phyloP scores from a whole-genome alignment of 2,329 filamentous ascomycete genomes.

The Colletotrichum scovillei region DNA sequence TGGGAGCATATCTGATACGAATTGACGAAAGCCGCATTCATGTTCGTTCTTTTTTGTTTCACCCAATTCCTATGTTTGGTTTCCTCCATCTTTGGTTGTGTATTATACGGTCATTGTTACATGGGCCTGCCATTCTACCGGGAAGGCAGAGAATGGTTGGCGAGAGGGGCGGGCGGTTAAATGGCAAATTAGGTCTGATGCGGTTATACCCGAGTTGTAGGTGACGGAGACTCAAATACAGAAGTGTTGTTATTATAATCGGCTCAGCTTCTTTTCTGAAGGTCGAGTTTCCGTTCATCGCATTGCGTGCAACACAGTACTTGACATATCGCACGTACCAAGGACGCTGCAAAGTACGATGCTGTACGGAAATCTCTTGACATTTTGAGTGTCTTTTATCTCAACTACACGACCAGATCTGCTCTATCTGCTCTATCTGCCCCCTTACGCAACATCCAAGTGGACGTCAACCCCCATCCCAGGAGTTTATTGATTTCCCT shows the following conservation, averaged over 20 bases:
- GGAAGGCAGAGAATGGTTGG: background rate
- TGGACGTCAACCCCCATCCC: background rate
- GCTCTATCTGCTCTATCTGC: background rate
- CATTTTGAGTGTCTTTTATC: background rate
- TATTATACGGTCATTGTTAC: background rate
- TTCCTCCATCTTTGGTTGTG: background rate
- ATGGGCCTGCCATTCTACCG: background rate
- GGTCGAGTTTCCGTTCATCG: background rate
- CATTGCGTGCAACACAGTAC: background rate
- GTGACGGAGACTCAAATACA: background rate
- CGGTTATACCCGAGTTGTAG: conserved; percentile 14
- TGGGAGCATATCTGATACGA: conserved; percentile 7
- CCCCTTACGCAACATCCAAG: background rate
- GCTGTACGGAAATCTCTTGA: no score
- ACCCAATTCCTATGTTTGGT: background rate
- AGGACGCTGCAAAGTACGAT: background rate
- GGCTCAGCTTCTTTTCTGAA: background rate
- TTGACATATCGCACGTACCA: background rate
- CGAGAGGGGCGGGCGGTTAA: background rate
- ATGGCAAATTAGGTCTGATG: background rate
- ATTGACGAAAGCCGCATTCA: conserved; percentile 26
- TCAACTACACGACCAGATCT: background rate
- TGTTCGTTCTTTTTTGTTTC: background rate
- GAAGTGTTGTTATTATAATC: background rate
- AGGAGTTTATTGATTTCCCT: background rate